Conservation (phyloP, 1,284 basidiomycete species). For the Kwoniella shivajii region DNA sequence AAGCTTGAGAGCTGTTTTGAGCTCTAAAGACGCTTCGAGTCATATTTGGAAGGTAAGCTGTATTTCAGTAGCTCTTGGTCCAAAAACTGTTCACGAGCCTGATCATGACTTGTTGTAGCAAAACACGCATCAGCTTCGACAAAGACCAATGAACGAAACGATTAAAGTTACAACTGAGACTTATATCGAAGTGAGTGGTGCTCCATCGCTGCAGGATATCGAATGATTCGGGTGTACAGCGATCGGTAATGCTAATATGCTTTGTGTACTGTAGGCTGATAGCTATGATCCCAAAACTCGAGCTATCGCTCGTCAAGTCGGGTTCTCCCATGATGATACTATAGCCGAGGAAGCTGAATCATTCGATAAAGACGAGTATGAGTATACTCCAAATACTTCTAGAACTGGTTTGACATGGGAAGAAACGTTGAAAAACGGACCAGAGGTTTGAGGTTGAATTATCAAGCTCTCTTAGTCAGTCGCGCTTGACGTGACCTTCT, state of each 20-base stretch:
- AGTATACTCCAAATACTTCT: background rate
- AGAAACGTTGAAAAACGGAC: background rate
- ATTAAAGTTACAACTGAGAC: constrained; percentile 9
- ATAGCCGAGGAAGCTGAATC: background rate
- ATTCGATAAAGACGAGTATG: background rate
- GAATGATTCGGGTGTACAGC: background rate
- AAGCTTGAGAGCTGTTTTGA: constrained; percentile 8
- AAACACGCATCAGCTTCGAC: constrained; percentile 3
- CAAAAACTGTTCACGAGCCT: background rate
- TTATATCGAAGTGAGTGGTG: background rate
- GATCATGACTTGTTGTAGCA: background rate
- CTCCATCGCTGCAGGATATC: background rate
- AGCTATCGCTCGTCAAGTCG: background rate
- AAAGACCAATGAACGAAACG: background rate
- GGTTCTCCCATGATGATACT: background rate
- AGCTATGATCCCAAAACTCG: background rate
- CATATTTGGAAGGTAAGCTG: background rate
- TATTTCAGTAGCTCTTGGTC: too few relatives aligned
- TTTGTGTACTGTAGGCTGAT: background rate
- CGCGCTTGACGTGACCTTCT: too few relatives aligned
- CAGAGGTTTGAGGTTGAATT: too few relatives aligned
- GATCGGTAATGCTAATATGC: background rate
- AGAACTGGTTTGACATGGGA: background rate
- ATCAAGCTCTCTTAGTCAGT: too few relatives aligned
- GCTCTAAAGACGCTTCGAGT: background rate